Base-by-base conservation (phyloP, 2,329 filamentous ascomycete species). In the Aspergillus sp. region DNA sequence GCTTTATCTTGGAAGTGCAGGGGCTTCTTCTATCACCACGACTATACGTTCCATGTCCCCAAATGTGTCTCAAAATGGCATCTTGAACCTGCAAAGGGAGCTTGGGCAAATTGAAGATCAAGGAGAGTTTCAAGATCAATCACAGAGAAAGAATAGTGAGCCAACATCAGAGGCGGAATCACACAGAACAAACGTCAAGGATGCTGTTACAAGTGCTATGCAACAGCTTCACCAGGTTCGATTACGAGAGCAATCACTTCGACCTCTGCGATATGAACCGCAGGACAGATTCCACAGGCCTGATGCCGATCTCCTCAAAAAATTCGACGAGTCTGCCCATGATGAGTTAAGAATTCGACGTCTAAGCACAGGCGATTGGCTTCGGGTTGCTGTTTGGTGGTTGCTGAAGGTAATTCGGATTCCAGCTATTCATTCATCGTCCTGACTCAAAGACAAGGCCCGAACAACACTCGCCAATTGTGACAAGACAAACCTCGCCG, bases 331-430 rank as follows among this genome's bases (percentile, higher is more conserved):
- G 2, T 50, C 57, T 5, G 46, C 49, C 0, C 43, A 54, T 6
- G 47, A 54, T 19, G 57, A 58, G 39, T 40, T 57, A n/a, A 50
- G 51, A 6, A 43, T 56, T 3, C 46, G 50, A 37, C 49, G 54
- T 13, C 44, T 62, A 1, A 54, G 45, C 28, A 53, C 57, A 9
- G 52, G 51, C 33, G 58, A 61, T 34, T 64, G 60, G 61, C 48
- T 64, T 19, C 50, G 52, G 8, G 45, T 62, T 33, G 59, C 60
- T 3, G 58, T 57, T 11, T 64, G 60, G 60, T 64, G 61, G 61
- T 40, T 64, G 29, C 42, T 64, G 19, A 60, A 64, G 50, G 58
- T 57, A 47, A n/a, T 12, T 34, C 8, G 5, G 6, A 31, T 26
- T 11, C 6, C 27, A 39, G n/a, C 27, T 28, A 35, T 39, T 11